Base-by-base conservation (phyloP, 139 green algal species). In the Coccomyxa sp. region DNA sequence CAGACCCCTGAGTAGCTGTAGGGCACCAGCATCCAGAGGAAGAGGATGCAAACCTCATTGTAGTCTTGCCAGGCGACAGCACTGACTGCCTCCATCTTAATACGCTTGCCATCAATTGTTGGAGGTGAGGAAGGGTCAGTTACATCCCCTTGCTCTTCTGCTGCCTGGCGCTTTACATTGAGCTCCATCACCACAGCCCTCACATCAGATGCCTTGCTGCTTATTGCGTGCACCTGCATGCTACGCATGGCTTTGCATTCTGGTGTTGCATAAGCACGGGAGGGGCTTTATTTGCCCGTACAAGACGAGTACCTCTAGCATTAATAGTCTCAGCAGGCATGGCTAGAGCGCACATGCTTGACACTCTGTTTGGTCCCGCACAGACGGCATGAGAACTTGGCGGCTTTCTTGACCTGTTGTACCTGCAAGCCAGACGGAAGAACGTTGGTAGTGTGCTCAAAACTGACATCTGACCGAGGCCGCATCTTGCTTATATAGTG, bases 381-480 rank as follows among this genome's bases (percentile, higher is more conserved):
- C 8, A 77, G 27, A 14, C 4, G 27, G 34, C 77, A 81, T 2
- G 70, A 44, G 36, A 81, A 81, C n/a, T 58, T 76, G 69, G 24
- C 35, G 29, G 36, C 38, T 39, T 77, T 81, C 41, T 81, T 81
- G 41, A 77, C 69, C 33, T 81, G 77, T 41, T 81, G 77, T 22
- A 77, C 77, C 77, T 81, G 70, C 69, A 55, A 14, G 36, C 38
- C 37, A 22, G 5, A 18, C n/a, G n/a, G 7, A 31, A 9, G n/a
- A 14, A 34, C 7, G 68, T 44, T 68, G 14, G 14, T 70, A 27
- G 4, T 50, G 3, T 74, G 24, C 70, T 27, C 18, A 12, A 44
- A 16, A 44, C 4, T 40, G 33, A 31, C 24, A 7, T 8, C 33
- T 31, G 64, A 71, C 18, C 14, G 14, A 33, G n/a, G 22, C 8